Percentiles rank a stretch among this genome's conserved stretches.
These are phyloP conservation scores for Excoecaria agallocha DNA, from an alignment of 345 rosid genomes.

Conservation along the genomic window DNA sequence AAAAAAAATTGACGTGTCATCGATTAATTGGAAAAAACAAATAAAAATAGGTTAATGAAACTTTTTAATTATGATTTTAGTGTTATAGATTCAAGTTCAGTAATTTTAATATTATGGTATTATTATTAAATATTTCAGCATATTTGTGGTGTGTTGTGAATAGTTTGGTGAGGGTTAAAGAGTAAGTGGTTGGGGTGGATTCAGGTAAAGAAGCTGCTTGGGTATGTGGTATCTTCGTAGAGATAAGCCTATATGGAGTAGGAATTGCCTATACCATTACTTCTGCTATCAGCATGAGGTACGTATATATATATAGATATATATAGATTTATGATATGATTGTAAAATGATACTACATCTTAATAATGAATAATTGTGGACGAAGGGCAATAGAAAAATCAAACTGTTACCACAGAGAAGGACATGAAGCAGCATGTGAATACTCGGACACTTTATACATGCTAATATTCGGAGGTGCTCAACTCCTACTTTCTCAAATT, in stretches of 20 bases:
- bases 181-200: too few species aligned
- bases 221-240: conserved; percentile 35
- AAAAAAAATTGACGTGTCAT: too few species aligned
- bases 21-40: too few species aligned
- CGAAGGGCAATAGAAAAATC: conserved; percentile 32
- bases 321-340: too few species aligned
- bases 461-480: conserved; percentile 48
- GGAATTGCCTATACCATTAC: conserved; percentile 51
- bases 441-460: conserved; percentile 36
- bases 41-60: too few species aligned
- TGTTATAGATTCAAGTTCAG: too few species aligned
- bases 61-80: too few species aligned
- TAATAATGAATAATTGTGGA: background rate
- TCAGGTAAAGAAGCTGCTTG: conserved; percentile 40
- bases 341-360: too few species aligned
- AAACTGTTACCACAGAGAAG: conserved; percentile 47
- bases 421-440: conserved; percentile 42
- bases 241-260: conserved; percentile 40
- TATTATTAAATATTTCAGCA: too few species aligned
- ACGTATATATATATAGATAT: background rate
- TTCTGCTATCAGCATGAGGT: conserved; percentile 53
- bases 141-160: too few species aligned
- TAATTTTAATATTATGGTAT: too few species aligned
- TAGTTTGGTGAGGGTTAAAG: too few species aligned
- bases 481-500: conserved; percentile 47